Percentiles rank a stretch among this genome's conserved stretches.
These are phyloP conservation scores for Fusarium subtropicale DNA, from an alignment of 2,329 filamentous ascomycete species.

Conservation along the genomic window DNA sequence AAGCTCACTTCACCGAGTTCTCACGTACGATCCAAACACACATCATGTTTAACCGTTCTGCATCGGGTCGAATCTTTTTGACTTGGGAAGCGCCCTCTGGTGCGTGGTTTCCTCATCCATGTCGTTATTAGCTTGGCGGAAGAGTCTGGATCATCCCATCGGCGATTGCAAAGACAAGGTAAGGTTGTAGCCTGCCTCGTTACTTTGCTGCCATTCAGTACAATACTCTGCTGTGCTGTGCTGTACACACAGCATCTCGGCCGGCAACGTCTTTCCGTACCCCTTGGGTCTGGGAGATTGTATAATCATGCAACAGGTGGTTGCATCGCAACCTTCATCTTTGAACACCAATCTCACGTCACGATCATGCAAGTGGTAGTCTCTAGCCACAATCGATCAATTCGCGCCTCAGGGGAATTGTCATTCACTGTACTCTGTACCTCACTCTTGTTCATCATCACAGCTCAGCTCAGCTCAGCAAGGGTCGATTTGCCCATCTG, in stretches of 20 bases:
- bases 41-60: slow-evolving; percentile 11
- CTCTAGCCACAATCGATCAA: slow-evolving; percentile 45
- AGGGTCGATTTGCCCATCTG: slow-evolving; percentile 28
- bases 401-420: slow-evolving; percentile 39
- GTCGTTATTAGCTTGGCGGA: slow-evolving; percentile 28
- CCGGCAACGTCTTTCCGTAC: slow-evolving; percentile 25
- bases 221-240: not conserved
- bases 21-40: slow-evolving; percentile 6
- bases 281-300: slow-evolving; percentile 15
- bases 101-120: not conserved
- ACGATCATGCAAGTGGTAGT: slow-evolving; percentile 27
- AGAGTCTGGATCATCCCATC: slow-evolving; percentile 31
- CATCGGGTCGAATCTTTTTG: slow-evolving; percentile 4
- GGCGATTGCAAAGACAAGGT: slow-evolving; percentile 29
- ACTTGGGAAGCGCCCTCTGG: slow-evolving; percentile 3
- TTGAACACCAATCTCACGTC: slow-evolving; percentile 11
- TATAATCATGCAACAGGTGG: slow-evolving; percentile 17
- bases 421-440: not conserved
- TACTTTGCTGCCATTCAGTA: not conserved
- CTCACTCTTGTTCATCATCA: slow-evolving; percentile 16
- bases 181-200: not conserved
- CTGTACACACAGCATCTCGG: slow-evolving; percentile 2
- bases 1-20: slow-evolving; percentile 16
- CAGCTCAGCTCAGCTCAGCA: slow-evolving; percentile 39
- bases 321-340: slow-evolving; percentile 8